phyloP scores from a whole-genome alignment of 2,329 filamentous ascomycete species.

The Samsoniella hepiali region DNA sequence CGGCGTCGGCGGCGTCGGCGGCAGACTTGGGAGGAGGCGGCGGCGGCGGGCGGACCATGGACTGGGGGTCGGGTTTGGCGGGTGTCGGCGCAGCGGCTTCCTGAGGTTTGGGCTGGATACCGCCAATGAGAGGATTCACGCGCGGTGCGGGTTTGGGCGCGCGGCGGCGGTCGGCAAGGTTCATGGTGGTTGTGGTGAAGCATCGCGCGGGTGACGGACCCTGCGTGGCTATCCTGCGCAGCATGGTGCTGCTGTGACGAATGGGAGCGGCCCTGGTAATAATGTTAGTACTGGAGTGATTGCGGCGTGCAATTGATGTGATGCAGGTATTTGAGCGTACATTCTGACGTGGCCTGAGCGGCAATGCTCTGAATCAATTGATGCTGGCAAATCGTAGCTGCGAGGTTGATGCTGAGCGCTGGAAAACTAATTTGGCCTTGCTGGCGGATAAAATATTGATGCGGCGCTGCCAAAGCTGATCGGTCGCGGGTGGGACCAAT shows the following conservation, averaged over 20 bases:
- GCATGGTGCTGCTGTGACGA: conserved; percentile 16
- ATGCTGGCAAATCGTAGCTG: not conserved
- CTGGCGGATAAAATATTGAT: conserved; percentile 18
- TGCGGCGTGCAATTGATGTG: not conserved
- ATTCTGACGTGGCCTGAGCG: conserved; percentile 6
- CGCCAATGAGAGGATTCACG: conserved; percentile 15
- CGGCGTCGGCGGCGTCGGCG: not conserved
- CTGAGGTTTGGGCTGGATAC: conserved; percentile 2
- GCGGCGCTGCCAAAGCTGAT: conserved; percentile 8
- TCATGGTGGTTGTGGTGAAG: conserved; percentile 12
- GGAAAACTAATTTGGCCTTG: conserved; percentile 9
- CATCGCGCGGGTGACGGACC: not conserved
- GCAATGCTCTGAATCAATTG: conserved; percentile 2
- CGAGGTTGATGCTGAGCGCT: not conserved
- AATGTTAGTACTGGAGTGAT: not conserved
- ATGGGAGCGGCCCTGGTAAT: conserved; percentile 11
- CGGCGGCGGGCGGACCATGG: conserved; percentile 28
- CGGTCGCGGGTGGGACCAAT: conserved; percentile 18
- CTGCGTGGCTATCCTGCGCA: conserved; percentile 5
- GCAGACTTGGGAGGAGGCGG: conserved; percentile 11
- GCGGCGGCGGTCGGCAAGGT: conserved; percentile 11
- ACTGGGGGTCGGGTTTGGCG: not conserved
- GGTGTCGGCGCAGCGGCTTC: not conserved
- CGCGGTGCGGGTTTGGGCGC: conserved; percentile 14
- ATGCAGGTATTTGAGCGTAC: not conserved